A percentile compares a stretch with the other conserved stretches of the same genome.
Evolutionary conservation across 2,329 filamentous ascomycete species (phyloP).

Genomic region (Epichloe aotearoae): DNA sequence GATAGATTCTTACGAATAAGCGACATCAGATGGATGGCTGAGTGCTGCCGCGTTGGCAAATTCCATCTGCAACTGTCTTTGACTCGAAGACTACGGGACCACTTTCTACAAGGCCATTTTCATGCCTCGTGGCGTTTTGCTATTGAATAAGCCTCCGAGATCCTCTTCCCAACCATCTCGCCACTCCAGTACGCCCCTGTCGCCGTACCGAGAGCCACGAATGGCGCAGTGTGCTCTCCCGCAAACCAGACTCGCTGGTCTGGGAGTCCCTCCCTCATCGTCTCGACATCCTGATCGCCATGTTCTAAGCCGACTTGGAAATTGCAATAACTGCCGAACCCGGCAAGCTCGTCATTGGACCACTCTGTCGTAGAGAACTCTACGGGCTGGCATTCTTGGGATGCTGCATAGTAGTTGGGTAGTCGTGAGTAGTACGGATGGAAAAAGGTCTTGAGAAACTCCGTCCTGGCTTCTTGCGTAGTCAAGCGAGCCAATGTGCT

Average conservation of each 20-base stretch:
- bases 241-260: slow-evolving; percentile 69
- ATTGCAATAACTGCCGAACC: slow-evolving; percentile 73
- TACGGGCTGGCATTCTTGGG: slow-evolving; percentile 46
- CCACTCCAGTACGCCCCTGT: slow-evolving; percentile 91
- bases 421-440: slow-evolving; percentile 65
- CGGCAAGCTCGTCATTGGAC: slow-evolving; percentile 66
- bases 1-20: background rate
- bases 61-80: background rate
- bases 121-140: background rate
- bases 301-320: slow-evolving; percentile 64
- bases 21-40: background rate
- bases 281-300: slow-evolving; percentile 59
- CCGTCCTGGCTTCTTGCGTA: slow-evolving; percentile 33
- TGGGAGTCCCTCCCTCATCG: slow-evolving; percentile 48
- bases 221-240: slow-evolving; percentile 82
- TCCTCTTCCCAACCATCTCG: slow-evolving; percentile 57
- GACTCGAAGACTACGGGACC: background rate
- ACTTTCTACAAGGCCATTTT: background rate
- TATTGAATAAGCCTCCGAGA: slow-evolving; percentile 40
- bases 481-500: slow-evolving; percentile 27
- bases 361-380: slow-evolving; percentile 60
- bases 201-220: slow-evolving; percentile 75
- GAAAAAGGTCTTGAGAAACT: slow-evolving; percentile 53
- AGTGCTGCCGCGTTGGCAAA: background rate
- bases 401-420: slow-evolving; percentile 46